These are phyloP conservation scores for Entomortierella parvispora DNA, from an alignment of 192 early-diverging fungal species.

Conservation along the genomic window DNA sequence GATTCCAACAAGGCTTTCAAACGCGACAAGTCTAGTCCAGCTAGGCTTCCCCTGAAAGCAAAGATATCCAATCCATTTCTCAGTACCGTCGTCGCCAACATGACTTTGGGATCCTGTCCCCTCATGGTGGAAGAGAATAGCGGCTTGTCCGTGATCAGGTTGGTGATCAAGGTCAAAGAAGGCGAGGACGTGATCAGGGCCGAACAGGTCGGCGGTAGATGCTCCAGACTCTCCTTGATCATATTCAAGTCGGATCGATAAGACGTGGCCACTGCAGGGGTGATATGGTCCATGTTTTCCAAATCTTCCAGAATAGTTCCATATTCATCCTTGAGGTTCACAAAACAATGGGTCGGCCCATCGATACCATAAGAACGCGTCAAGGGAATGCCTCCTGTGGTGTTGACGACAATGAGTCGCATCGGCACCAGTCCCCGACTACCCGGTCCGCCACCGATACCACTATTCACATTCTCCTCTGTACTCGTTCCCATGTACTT, in stretches of 20 bases:
- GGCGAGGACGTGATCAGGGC: constrained; percentile 74
- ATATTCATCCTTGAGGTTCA: constrained; percentile 88
- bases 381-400: constrained; percentile 72
- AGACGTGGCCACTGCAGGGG: constrained; percentile 10
- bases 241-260: constrained; percentile 60
- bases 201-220: constrained; percentile 80
- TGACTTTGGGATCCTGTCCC: constrained; percentile 47
- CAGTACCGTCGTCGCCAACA: constrained; percentile 75
- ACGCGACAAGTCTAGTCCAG: constrained; percentile 61
- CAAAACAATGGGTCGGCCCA: constrained; percentile 69
- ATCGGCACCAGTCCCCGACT: constrained; percentile 54
- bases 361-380: constrained; percentile 55
- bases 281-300: constrained; percentile 49
- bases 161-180: constrained; percentile 68
- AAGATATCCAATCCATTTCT: constrained; percentile 80
- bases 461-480: constrained; percentile 5
- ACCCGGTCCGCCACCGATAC: background rate
- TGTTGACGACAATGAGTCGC: constrained; percentile 76
- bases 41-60: constrained; percentile 61
- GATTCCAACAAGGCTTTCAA: constrained; percentile 74
- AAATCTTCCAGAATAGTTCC: constrained; percentile 57
- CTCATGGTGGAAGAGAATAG: constrained; percentile 63
- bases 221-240: constrained; percentile 71
- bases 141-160: constrained; percentile 84
- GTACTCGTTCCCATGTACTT: constrained; percentile 33